Evolutionary conservation across 2,329 filamentous ascomycete genomes (phyloP).

Genomic region (Penicillium sclerotiorum): DNA sequence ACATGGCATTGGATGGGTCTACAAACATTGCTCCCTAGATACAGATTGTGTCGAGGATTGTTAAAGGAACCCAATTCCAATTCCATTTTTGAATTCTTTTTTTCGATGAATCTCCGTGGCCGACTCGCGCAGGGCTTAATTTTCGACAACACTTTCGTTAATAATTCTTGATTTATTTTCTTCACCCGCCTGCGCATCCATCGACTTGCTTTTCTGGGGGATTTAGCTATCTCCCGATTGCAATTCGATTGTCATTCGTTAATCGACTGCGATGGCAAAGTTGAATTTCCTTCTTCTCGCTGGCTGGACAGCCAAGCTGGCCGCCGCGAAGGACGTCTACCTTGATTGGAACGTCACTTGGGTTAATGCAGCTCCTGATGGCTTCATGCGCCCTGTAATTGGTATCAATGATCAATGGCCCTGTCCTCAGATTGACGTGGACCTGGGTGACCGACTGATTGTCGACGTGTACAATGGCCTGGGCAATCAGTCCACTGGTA

Average conservation of each 20-base stretch:
- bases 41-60: slow-evolving; percentile 17
- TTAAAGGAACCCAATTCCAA: slow-evolving; percentile 19
- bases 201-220: slow-evolving; percentile 11
- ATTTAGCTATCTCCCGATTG: slow-evolving; percentile 18
- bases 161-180: slow-evolving; percentile 13
- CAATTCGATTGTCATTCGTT: slow-evolving; percentile 19
- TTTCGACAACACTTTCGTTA: slow-evolving; percentile 16
- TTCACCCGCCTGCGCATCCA: slow-evolving; percentile 5
- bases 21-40: slow-evolving; percentile 21
- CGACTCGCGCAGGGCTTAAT: slow-evolving; percentile 13
- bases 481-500: slow-evolving; percentile 41
- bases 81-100: background rate
- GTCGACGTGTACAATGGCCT: slow-evolving; percentile 44
- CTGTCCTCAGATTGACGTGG: slow-evolving; percentile 58
- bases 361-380: slow-evolving; percentile 73
- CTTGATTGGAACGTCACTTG: slow-evolving; percentile 66
- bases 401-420: slow-evolving; percentile 80
- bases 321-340: slow-evolving; percentile 26
- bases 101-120: slow-evolving; percentile 13
- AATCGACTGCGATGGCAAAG: slow-evolving; percentile 17
- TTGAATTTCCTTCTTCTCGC: slow-evolving; percentile 22
- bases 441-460: slow-evolving; percentile 41
- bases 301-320: slow-evolving; percentile 20
- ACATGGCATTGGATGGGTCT: slow-evolving; percentile 1
- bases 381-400: slow-evolving; percentile 65